These are phyloP conservation scores for Choiromyces venosus DNA, from an alignment of 495 filamentous ascomycete genomes.

Conservation along the genomic window DNA sequence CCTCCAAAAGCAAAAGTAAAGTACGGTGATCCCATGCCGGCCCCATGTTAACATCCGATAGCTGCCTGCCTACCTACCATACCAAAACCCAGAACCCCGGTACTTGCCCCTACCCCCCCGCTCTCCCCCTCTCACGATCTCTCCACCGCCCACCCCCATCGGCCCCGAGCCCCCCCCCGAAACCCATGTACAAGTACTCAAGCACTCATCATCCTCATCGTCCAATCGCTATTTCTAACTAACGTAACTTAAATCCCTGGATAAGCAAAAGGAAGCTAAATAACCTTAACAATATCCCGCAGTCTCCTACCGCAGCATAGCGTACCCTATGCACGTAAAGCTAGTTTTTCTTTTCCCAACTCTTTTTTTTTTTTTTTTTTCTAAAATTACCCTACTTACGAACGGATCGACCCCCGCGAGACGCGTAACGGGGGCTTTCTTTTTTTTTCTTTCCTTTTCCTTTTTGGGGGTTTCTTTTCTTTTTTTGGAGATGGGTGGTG, in stretches of 20 bases:
- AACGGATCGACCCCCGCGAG: neutral
- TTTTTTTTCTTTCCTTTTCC: neutral
- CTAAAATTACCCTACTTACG: neutral
- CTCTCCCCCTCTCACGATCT: neutral
- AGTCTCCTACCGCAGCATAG: neutral
- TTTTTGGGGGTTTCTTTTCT: neutral
- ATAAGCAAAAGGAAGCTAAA: neutral
- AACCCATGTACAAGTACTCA: neutral
- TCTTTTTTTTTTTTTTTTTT: neutral
- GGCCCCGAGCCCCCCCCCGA: neutral
- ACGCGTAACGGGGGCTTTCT: neutral
- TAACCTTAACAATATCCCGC: slow-evolving; percentile 1
- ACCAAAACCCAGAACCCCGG: neutral
- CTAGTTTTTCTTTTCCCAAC: too few species aligned
- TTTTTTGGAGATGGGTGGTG: neutral
- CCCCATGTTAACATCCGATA: neutral
- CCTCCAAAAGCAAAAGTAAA: neutral
- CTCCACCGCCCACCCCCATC: neutral
- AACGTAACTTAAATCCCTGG: neutral
- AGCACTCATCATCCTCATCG: neutral
- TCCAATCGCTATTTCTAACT: too few species aligned
- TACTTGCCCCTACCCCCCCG: neutral
- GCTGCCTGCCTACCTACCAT: neutral
- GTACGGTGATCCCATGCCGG: neutral
- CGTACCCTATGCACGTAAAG: neutral